Percentiles rank a stretch among this genome's conserved stretches.
Conservation (phyloP, 345 rosid species). For the Citrus trifoliata region DNA sequence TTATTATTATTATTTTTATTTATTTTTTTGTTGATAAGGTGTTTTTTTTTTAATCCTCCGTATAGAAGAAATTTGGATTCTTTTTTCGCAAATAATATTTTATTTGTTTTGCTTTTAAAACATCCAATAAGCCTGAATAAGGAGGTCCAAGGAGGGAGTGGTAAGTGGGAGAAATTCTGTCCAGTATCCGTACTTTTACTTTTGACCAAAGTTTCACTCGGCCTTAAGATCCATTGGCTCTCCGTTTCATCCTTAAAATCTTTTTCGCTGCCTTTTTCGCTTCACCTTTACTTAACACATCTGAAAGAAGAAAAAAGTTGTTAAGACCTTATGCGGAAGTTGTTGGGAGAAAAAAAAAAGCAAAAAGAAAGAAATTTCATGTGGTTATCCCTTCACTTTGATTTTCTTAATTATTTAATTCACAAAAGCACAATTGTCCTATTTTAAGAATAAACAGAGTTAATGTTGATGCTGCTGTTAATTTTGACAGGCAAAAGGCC, state of each 20-base stretch:
- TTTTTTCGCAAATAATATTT: too few species aligned
- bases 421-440: background rate
- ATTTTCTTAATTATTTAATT: background rate
- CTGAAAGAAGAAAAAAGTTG: conserved; percentile 8
- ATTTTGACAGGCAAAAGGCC: too few species aligned
- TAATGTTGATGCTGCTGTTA: too few species aligned
- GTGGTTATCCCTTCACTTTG: conserved; percentile 2
- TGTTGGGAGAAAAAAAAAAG: background rate
- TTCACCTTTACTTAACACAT: conserved; percentile 3
- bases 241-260: background rate
- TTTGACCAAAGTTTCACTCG: conserved; percentile 11
- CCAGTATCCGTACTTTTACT: background rate
- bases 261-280: background rate
- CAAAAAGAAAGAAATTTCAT: background rate
- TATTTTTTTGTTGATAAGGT: too few species aligned
- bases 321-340: background rate
- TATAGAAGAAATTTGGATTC: too few species aligned
- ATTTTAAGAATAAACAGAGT: too few species aligned
- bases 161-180: background rate
- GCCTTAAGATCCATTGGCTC: conserved; percentile 19
- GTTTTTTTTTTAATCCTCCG: background rate
- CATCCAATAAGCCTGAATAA: background rate
- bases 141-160: background rate
- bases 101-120: too few species aligned
- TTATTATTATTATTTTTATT: too few species aligned